Evolutionary conservation across 495 filamentous ascomycete species (phyloP).

Genomic region (Halenospora varia): DNA sequence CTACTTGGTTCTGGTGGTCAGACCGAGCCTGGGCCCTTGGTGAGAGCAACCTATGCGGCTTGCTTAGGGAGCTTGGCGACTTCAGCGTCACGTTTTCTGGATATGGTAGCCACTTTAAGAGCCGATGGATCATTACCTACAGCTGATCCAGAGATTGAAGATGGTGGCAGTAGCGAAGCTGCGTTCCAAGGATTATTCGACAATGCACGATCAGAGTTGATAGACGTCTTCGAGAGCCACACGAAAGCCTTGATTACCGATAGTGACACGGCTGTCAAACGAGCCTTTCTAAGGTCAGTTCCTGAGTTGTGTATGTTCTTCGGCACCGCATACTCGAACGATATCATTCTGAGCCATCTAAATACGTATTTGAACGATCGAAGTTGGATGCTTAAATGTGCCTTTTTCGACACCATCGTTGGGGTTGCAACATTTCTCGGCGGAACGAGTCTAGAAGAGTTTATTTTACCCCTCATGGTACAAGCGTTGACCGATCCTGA

Average conservation of each 20-base stretch:
- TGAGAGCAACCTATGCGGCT: constrained; percentile 87
- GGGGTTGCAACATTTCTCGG: constrained; percentile 91
- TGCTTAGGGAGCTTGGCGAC: constrained; percentile 89
- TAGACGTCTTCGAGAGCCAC: constrained; percentile 77
- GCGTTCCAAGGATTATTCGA: constrained; percentile 82
- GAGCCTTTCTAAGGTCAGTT: constrained; percentile 92
- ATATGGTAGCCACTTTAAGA: constrained; percentile 83
- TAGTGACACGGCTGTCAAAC: constrained; percentile 77
- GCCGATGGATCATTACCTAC: constrained; percentile 78
- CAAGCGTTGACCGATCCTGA: constrained; percentile 95
- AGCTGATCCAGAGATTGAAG: constrained; percentile 77
- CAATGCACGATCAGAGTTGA: constrained; percentile 68
- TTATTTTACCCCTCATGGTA: constrained; percentile 93
- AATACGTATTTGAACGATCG: constrained; percentile 97
- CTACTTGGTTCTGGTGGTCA: constrained; percentile 49
- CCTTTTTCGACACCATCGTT: constrained; percentile 93
- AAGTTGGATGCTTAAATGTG: constrained; percentile 95
- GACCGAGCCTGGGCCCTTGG: constrained; percentile 58
- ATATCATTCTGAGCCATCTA: constrained; percentile 89
- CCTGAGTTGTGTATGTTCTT: constrained; percentile 94
- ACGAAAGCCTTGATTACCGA: constrained; percentile 90
- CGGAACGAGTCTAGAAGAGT: constrained; percentile 83
- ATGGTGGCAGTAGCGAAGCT: constrained; percentile 50
- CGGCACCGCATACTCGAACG: constrained; percentile 80
- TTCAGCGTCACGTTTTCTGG: constrained; percentile 79